phyloP scores from a whole-genome alignment of 192 early-diverging fungal genomes.

The Umbelopsis vinacea region DNA sequence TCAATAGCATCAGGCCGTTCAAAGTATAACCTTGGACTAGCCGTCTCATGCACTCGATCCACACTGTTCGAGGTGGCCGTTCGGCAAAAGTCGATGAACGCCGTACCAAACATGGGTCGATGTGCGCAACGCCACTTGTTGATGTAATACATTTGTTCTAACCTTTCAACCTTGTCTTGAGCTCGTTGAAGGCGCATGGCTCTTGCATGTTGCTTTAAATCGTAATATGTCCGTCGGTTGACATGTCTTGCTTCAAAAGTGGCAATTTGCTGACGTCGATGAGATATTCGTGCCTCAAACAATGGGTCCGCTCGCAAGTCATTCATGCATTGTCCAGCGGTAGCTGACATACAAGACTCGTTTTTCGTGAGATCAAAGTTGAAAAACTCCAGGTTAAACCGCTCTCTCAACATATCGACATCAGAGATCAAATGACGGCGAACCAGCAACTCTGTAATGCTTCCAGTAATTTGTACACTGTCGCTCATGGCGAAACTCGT shows the following conservation, averaged over 20 bases:
- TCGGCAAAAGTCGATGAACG: constrained; percentile 41
- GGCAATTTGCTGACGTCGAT: constrained; percentile 17
- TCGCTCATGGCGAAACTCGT: constrained; percentile 62
- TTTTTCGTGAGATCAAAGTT: constrained; percentile 43
- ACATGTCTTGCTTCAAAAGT: constrained; percentile 32
- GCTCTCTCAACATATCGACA: constrained; percentile 35
- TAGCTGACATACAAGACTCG: constrained; percentile 33
- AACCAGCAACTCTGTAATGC: constrained; percentile 41
- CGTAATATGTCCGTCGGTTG: constrained; percentile 42
- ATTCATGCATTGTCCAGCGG: constrained; percentile 30
- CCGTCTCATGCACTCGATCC: constrained; percentile 27
- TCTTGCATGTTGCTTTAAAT: constrained; percentile 44
- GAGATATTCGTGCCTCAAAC: constrained; percentile 30
- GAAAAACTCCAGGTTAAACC: constrained; percentile 45
- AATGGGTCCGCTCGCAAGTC: constrained; percentile 29
- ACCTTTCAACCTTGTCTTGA: constrained; percentile 32
- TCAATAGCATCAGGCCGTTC: constrained; percentile 39
- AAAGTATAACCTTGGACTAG: constrained; percentile 42
- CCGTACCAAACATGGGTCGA: constrained; percentile 48
- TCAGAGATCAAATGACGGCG: constrained; percentile 41
- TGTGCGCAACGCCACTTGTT: constrained; percentile 46
- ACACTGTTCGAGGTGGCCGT: constrained; percentile 13
- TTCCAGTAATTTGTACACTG: constrained; percentile 37
- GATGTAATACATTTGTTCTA: constrained; percentile 49
- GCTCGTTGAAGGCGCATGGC: constrained; percentile 39